Evolutionary conservation across 2,329 filamentous ascomycete species (phyloP), one percentile per base, ranked within the genome.

Genomic region (Ophiostoma piceae): DNA sequence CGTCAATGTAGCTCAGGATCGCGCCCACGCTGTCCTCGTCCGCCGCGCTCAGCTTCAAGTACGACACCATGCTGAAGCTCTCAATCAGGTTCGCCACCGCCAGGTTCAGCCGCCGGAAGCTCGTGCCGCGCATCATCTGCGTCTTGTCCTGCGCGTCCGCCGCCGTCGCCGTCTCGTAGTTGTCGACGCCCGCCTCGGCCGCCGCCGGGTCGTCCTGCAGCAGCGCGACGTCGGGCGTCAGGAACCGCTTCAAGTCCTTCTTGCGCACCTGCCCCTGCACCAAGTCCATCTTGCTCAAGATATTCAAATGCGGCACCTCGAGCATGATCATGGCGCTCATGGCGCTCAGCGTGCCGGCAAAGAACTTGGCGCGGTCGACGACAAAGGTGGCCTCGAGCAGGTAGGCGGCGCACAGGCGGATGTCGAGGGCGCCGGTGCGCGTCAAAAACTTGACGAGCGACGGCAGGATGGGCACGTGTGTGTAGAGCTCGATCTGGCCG

Each of bases 261-360:
- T 92, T 92, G 71, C 89, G 89, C 35, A 98, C 87, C 79, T 95
- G 92, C 54, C 92, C 92, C 78, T 95, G 95, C 74, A 98, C 88
- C 72, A 98, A 86, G 78, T 99, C 95, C 94, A 98, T 98, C 82
- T 99, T 99, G 77, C 91, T 96, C 70, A 99, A 82, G 72, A 99
- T 90, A 78, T 99, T 99, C 77, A 99, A 88, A 78, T 99, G 95
- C 4, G 95, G 95, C 73, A 98, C 88, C 80, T 98, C 95, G 73
- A 99, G 87, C 92, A 98, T 95, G 76, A 99, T 88, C 95, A 99
- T 99, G 73, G 95, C 94, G 76, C 92, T 96, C 95, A 99, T 98
- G 74, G 95, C 95, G 77, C 91, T 95, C 71, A 99, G 83, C 0
- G 95, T 97, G 14, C 95, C 95, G 0, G 95, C 90, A 80, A 99